Percentiles rank a stretch among this genome's conserved stretches.
Conservation (phyloP, 116 monocot species). For the Posidonia oceanica region DNA sequence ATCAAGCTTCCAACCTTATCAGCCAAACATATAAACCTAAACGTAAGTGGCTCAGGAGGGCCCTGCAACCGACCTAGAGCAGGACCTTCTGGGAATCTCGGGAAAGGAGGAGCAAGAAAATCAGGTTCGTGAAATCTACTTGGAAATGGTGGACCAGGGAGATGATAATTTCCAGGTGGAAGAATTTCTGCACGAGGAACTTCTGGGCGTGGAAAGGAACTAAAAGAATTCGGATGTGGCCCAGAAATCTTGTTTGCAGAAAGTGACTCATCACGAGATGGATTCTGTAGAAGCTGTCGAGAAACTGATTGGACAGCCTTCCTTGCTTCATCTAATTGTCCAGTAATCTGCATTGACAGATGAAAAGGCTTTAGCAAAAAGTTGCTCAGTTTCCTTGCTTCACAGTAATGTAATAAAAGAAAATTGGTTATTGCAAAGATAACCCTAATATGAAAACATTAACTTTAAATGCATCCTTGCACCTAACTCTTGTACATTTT, state of each 20-base stretch:
- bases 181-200: slow-evolving; percentile 16
- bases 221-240: slow-evolving; percentile 26
- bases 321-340: slow-evolving; percentile 47
- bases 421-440: not conserved
- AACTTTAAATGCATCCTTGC: too few species aligned
- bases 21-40: slow-evolving; percentile 57
- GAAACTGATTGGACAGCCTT: slow-evolving; percentile 71
- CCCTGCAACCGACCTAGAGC: slow-evolving; percentile 18
- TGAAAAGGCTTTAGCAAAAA: slow-evolving; percentile 1
- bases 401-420: not conserved
- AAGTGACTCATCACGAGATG: slow-evolving; percentile 48
- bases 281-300: slow-evolving; percentile 62
- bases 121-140: slow-evolving; percentile 46
- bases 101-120: slow-evolving; percentile 25
- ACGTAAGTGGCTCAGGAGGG: slow-evolving; percentile 52
- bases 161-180: slow-evolving; percentile 30
- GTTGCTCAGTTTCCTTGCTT: too few species aligned
- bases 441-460: too few species aligned
- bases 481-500: too few species aligned
- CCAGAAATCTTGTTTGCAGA: slow-evolving; percentile 23
- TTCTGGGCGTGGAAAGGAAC: slow-evolving; percentile 28
- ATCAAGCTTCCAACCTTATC: slow-evolving; percentile 87
- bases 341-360: slow-evolving; percentile 41
- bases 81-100: slow-evolving; percentile 41
- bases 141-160: slow-evolving; percentile 35